Evolutionary conservation across 2,329 filamentous ascomycete species (phyloP).

Genomic region (Aspergillus spinulosporus): DNA sequence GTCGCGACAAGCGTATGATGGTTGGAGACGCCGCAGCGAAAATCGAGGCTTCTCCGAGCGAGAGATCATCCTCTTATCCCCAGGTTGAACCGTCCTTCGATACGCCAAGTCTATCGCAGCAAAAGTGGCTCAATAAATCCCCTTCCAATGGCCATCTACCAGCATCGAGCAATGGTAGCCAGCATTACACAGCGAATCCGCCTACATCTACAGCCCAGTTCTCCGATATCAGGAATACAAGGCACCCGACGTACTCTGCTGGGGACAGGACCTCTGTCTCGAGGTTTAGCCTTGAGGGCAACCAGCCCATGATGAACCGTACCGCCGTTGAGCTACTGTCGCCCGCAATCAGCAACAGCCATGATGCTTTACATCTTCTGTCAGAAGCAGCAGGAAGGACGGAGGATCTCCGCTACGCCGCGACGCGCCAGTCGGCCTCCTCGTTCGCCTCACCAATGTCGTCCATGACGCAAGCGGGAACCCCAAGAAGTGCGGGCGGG

Average conservation of each 20-base stretch:
- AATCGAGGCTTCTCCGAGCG: slow-evolving; percentile 26
- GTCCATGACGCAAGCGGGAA: slow-evolving; percentile 36
- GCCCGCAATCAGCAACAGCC: slow-evolving; percentile 79
- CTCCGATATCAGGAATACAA: slow-evolving; percentile 30
- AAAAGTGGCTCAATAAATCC: slow-evolving; percentile 35
- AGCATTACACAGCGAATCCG: slow-evolving; percentile 31
- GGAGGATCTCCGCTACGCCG: slow-evolving; percentile 47
- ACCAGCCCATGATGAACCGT: slow-evolving; percentile 60
- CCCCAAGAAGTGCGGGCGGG: slow-evolving; percentile 36
- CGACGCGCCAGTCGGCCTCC: slow-evolving; percentile 39
- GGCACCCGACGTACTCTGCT: slow-evolving; percentile 28
- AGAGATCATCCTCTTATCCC: slow-evolving; percentile 29
- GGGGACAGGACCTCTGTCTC: slow-evolving; percentile 26
- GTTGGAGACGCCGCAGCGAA: slow-evolving; percentile 44
- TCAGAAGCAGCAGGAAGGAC: slow-evolving; percentile 73
- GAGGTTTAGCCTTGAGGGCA: slow-evolving; percentile 47
- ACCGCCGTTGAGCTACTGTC: slow-evolving; percentile 61
- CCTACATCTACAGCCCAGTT: slow-evolving; percentile 29
- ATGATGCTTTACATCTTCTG: slow-evolving; percentile 87
- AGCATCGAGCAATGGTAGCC: slow-evolving; percentile 21
- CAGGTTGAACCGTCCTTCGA: slow-evolving; percentile 22
- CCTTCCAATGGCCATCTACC: slow-evolving; percentile 24
- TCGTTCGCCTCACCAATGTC: slow-evolving; percentile 43
- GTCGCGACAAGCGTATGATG: slow-evolving; percentile 55
- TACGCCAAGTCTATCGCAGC: slow-evolving; percentile 9